Base-by-base conservation (phyloP, 2,329 filamentous ascomycete genomes). In the Neopestalotiopsis rosae region DNA sequence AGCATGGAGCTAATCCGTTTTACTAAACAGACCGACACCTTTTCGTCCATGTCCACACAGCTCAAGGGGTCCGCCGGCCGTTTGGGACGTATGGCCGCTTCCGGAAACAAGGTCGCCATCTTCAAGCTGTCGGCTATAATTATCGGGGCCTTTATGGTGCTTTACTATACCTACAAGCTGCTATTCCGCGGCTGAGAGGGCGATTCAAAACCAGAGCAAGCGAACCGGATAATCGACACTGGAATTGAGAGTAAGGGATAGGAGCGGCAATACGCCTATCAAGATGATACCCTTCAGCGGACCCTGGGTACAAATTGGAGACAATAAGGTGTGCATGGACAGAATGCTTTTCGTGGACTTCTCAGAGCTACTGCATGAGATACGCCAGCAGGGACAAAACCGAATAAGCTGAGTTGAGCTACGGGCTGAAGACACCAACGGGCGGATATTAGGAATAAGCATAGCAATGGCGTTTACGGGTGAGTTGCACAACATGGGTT, bases 51-150 rank as follows among this genome's bases (percentile, higher is more conserved):
- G 88, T 88, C 89, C 45, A 91, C 91, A 14, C 91, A 91, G 72
- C 84, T 99, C 70, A 95, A 94, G 79, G 94, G 94, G 58, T 97
- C 93, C 72, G 94, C 94, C 13, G 86, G 88, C 63, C 89, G 96
- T 13, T 83, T 99, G 61, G 94, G 92, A 28, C 90, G 94, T 71
- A 98, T 98, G 94, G 96, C 96, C 61, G 91, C 91, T 65, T 90
- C 91, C 67, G 96, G 96, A 65, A 97, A 98, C 82, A 95, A 94
- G 76, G 89, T 97, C 56, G 95, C 96, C 17, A 91, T 98, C 52
- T 81, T 99, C 70, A 98, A 98, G 81, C 85, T 99, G 63, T 90
- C 94, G 0, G 95, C 89, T 30, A 97, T 98, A 52, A 86, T 97
- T 30, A 87, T 95, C 58, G 94, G 83, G 6, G 81, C 84, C 9